These are phyloP conservation scores for Rosa persica DNA, from an alignment of 306 rosid species.

Conservation along the genomic window DNA sequence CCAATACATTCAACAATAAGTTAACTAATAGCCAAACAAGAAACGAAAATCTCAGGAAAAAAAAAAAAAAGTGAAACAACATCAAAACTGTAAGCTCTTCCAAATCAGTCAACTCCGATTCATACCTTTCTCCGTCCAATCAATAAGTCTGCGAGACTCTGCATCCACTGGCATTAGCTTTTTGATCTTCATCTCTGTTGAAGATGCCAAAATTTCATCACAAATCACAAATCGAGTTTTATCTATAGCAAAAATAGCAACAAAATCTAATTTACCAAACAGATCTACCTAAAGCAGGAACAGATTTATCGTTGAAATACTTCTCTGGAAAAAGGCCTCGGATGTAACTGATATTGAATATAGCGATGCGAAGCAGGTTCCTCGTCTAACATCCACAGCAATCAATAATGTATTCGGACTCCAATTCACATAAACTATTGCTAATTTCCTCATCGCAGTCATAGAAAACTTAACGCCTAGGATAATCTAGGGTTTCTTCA, in stretches of 20 bases:
- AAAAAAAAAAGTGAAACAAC: not conserved
- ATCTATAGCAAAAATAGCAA: slow-evolving; percentile 7
- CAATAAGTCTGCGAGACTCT: slow-evolving; percentile 88
- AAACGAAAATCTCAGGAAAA: not conserved
- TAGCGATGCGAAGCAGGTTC: slow-evolving; percentile 92
- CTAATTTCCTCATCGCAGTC: not conserved
- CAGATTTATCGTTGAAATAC: slow-evolving; percentile 89
- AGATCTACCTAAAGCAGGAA: slow-evolving; percentile 81
- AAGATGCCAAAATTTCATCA: slow-evolving; percentile 20
- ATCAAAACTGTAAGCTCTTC: not conserved
- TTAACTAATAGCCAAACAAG: not conserved
- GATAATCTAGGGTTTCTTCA: not conserved
- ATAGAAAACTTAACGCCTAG: slow-evolving; percentile 9
- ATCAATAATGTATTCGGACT: slow-evolving; percentile 17
- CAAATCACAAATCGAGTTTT: slow-evolving; percentile 19
- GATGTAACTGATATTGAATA: slow-evolving; percentile 91
- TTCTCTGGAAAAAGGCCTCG: slow-evolving; percentile 96
- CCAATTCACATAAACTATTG: slow-evolving; percentile 5
- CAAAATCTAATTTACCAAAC: not conserved
- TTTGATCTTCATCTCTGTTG: slow-evolving; percentile 90
- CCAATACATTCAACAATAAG: not conserved
- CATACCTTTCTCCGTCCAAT: slow-evolving; percentile 96
- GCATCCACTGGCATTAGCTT: slow-evolving; percentile 91
- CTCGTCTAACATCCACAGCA: slow-evolving; percentile 58
- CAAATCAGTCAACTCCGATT: slow-evolving; percentile 2